Conservation (phyloP, 2,329 filamentous ascomycete genomes). For the Pochonia chlamydosporia region DNA sequence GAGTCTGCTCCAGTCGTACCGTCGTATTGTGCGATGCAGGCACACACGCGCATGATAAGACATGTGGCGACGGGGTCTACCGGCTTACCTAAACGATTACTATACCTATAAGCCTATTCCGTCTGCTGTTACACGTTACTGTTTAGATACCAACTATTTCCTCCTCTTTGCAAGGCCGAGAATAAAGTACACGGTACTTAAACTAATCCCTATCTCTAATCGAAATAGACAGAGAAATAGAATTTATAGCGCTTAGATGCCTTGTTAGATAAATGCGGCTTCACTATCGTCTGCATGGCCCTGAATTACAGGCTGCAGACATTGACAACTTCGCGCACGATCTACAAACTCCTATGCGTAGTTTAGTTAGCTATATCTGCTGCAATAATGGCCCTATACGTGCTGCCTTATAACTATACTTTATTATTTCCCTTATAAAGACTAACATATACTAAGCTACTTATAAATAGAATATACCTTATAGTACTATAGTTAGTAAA, state of each 20-base stretch:
- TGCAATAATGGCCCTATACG: conserved; percentile 34
- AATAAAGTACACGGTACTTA: conserved; percentile 9
- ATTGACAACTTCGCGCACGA: no score
- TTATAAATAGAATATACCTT: conserved; percentile 30
- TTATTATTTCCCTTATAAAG: conserved; percentile 31
- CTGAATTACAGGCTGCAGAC: no score
- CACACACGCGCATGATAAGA: no score
- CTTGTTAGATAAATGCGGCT: conserved; percentile 32
- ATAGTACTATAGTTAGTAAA: neutral
- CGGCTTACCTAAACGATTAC: no score
- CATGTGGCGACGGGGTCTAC: no score
- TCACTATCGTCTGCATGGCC: no score
- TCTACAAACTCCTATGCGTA: no score
- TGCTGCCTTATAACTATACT: conserved; percentile 32
- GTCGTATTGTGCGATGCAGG: no score
- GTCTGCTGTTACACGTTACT: no score
- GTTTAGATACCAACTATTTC: conserved; percentile 4
- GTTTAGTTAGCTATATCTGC: conserved; percentile 36
- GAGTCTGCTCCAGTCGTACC: no score
- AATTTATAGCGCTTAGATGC: conserved; percentile 32
- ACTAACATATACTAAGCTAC: conserved; percentile 33
- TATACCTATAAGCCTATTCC: no score
- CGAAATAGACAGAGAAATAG: conserved; percentile 23
- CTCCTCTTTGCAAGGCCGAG: conserved; percentile 1
- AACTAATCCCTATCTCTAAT: conserved; percentile 3